phyloP scores from a whole-genome alignment of 257 asterid genomes.

The Solanum clarkiae region DNA sequence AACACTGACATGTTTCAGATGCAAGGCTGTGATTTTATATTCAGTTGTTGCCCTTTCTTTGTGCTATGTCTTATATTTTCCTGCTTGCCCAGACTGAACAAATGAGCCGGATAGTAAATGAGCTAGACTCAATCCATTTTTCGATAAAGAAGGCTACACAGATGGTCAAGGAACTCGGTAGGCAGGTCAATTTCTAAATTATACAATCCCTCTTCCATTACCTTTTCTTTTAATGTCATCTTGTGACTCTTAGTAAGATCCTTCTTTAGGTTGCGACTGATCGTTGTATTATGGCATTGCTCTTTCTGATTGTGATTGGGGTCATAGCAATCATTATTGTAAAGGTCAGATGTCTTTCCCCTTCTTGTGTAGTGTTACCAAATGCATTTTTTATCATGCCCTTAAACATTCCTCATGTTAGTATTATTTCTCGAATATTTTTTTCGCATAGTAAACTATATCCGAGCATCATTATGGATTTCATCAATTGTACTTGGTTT shows the following conservation, averaged over 20 bases:
- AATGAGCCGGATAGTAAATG: constrained; percentile 96
- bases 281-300: constrained; percentile 86
- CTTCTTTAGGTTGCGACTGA: constrained; percentile 90
- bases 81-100: constrained; percentile 69
- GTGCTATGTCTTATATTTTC: constrained; percentile 3
- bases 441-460: not conserved
- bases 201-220: constrained; percentile 12
- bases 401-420: not conserved
- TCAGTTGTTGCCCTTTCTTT: not conserved
- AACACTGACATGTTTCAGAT: constrained; percentile 4
- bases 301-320: constrained; percentile 83
- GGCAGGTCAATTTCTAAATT: constrained; percentile 81
- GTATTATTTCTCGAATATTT: not conserved
- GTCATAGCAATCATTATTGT: constrained; percentile 82
- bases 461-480: not conserved
- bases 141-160: constrained; percentile 93
- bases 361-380: not conserved
- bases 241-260: constrained; percentile 11
- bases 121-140: constrained; percentile 90
- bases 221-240: constrained; percentile 3
- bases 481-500: not conserved
- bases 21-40: constrained; percentile 3
- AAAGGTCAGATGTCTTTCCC: constrained; percentile 44
- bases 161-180: constrained; percentile 96
- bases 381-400: not conserved